Evolutionary conservation across 495 filamentous ascomycete genomes (phyloP).

Genomic region (Hypoxylon intermedium): DNA sequence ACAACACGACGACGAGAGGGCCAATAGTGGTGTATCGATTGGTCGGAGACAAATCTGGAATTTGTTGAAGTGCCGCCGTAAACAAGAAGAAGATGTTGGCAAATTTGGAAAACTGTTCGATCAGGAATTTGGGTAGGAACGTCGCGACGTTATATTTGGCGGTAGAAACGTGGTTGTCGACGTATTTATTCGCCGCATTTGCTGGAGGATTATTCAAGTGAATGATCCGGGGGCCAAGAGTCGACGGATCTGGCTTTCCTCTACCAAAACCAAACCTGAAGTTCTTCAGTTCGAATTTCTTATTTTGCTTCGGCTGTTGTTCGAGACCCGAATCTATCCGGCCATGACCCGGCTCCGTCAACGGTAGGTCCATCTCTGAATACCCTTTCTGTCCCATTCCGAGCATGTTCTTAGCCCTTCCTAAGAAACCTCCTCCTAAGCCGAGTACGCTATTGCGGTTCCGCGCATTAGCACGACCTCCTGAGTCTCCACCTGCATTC

Average conservation of each 20-base stretch:
- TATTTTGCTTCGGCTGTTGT: constrained; percentile 54
- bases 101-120: constrained; percentile 99
- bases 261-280: constrained; percentile 97
- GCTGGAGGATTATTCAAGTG: constrained; percentile 97
- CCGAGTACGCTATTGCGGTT: constrained; percentile 87
- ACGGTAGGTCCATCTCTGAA: constrained; percentile 96
- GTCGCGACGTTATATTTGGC: constrained; percentile 96
- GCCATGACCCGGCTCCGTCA: constrained; percentile 74
- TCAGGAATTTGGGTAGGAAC: constrained; percentile 97
- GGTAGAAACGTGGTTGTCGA: constrained; percentile 96
- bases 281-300: constrained; percentile 70
- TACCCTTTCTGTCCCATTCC: constrained; percentile 87
- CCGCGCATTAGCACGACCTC: constrained; percentile 62
- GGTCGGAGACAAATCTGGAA: constrained; percentile 92
- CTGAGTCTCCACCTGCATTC: constrained; percentile 51
- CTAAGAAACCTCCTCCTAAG: constrained; percentile 84
- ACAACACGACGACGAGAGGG: constrained; percentile 83
- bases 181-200: constrained; percentile 85
- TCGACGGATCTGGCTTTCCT: constrained; percentile 84
- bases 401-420: constrained; percentile 84
- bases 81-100: constrained; percentile 99
- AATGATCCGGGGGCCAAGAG: constrained; percentile 89
- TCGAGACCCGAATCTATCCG: constrained; percentile 41
- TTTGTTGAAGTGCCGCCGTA: constrained; percentile 93
- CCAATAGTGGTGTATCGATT: constrained; percentile 96